Base-by-base conservation (phyloP, 345 rosid species). In the Arabidopsis suecica region DNA sequence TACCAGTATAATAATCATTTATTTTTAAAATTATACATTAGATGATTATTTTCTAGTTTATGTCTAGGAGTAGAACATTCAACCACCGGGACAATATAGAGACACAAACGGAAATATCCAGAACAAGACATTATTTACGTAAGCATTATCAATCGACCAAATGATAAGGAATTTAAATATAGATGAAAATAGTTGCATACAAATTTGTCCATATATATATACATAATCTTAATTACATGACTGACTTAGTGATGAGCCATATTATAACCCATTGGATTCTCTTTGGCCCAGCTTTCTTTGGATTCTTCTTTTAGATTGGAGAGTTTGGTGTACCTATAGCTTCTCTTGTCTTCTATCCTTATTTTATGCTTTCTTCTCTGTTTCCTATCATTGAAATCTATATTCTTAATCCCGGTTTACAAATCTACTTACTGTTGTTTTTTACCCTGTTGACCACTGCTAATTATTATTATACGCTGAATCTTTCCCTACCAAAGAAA, bases 261-360 rank as follows among this genome's bases (percentile, higher is more conserved):
- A 47, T 41, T 9, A 61, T 7, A 71, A 65, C 4, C 65, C 81
- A 71, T 72, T 78, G 77, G 81, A 78, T 77, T 64, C 72, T 77
- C 54, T 77, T 37, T 12, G 61, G 65, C 28, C 47, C 64, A 63
- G 37, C 33, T 77, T 77, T 77, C 80, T 77, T 70, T 70, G 80
- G 80, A 77, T 77, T 65, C 81, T 77, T 77, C 34, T 62, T 57
- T 71, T 65, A 28, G 49, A 57, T 65, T 34, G 32, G 47, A 71
- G 45, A 71, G 81, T 77, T 77, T 77, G 81, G 81, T 77, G 49
- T 77, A 77, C 76, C 77, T 41, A 71, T 57, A 47, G 13, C 28
- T 64, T 70, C 54, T 50, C 59, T 69, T 49, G 61, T 37, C 33
- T 36, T 37, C 59, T 66, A 47, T 33, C 10, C 37, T 33, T 65